Percentiles rank a stretch among this genome's conserved stretches.
Evolutionary conservation across 1,284 basidiomycete species (phyloP).

Genomic region (Inonotus hispidus): DNA sequence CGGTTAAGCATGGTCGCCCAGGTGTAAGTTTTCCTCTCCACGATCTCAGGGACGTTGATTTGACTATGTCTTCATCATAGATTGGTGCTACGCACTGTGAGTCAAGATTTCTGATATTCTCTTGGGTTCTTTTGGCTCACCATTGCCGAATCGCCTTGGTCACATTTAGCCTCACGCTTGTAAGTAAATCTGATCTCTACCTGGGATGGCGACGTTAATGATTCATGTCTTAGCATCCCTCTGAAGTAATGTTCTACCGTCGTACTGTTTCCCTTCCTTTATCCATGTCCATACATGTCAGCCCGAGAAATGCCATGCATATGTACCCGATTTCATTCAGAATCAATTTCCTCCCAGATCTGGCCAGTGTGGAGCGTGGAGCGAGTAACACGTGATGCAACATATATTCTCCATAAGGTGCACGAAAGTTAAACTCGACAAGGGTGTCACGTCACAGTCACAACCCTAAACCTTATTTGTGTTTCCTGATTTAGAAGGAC

Average conservation of each 20-base stretch:
- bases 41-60: not conserved
- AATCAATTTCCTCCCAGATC: not conserved
- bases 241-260: constrained; percentile 56
- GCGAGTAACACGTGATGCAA: not conserved
- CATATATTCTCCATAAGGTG: not conserved
- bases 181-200: constrained; percentile 31
- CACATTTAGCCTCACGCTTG: constrained; percentile 59
- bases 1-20: constrained; percentile 99
- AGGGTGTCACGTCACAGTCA: too few species aligned
- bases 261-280: not conserved
- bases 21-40: constrained; percentile 53
- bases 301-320: not conserved
- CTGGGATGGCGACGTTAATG: constrained; percentile 12
- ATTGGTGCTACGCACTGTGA: constrained; percentile 85
- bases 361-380: not conserved
- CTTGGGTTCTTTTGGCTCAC: constrained; percentile 4
- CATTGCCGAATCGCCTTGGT: constrained; percentile 12
- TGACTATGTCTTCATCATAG: constrained; percentile 29
- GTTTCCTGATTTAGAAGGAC: too few species aligned
- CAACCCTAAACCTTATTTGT: too few species aligned
- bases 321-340: not conserved
- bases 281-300: not conserved
- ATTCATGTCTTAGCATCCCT: constrained; percentile 48
- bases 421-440: too few species aligned
- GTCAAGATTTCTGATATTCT: constrained; percentile 40